Evolutionary conservation across 2,329 filamentous ascomycete species (phyloP), one percentile per base, ranked within the genome.

Genomic region (Pleochaeta shiraiana): DNA sequence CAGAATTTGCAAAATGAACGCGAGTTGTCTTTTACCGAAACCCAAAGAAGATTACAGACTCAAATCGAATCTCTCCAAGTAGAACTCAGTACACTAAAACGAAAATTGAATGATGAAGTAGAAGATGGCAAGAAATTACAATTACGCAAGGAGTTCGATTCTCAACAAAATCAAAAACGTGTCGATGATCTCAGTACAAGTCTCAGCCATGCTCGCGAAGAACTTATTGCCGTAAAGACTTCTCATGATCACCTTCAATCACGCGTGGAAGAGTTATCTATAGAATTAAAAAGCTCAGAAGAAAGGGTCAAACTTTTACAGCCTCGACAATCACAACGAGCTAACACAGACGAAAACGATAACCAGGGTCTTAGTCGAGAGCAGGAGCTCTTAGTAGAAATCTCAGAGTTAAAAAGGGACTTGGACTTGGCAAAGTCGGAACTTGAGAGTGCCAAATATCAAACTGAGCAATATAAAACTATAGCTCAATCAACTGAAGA

Each of bases 1-100:
- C 92, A 97, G 71, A 91, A 84, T 19, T 79, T 97, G 37, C 85
- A 95, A 68, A 97, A 96, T 70, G 92, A 98, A 75, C 88, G 90
- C 45, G 91, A 95, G 70, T 81, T 93, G 61, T 79, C 84, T 1
- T 91, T 96, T 65, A 83, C 87, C 0, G 93, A 98, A 74, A 83
- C 81, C 26, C 84, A 88, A 68, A 86, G 92, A 64, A 84, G 91
- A 68, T 77, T 95, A 0, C 89, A 95, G 71, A 76, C 79, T 16
- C 88, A 85, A 68, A 82, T 90, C 28, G 91, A 97, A 68, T 78
- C 79, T 14, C 77, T 97, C 9, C 90, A 96, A 71, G 77, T 83
- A 0, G 91, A 98, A 70, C 75, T 98, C 4, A 81, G 81, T 64
- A 81, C 83, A 1, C 85, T 85, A 0, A 95, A 95, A 75, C 86